A percentile compares a stretch with the other conserved stretches of the same genome.
Conservation (phyloP, 2,329 filamentous ascomycete species). For the Neopestalotiopsis rosae region DNA sequence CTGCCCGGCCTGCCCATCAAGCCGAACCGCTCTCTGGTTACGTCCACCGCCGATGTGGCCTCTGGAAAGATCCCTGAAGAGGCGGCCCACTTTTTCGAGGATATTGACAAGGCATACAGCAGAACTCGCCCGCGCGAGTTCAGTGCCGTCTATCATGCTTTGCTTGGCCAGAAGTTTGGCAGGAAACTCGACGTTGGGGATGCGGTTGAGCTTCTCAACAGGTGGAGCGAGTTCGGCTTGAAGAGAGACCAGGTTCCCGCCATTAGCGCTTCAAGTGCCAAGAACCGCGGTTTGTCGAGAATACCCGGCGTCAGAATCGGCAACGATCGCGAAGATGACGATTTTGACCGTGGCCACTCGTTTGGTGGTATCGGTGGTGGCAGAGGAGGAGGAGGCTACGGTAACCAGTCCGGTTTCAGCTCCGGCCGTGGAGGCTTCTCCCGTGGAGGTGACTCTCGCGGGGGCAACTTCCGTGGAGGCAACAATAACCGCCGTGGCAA, state of each 20-base stretch:
- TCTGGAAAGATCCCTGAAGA: constrained; percentile 44
- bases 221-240: constrained; percentile 56
- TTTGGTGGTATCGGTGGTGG: constrained; percentile 12
- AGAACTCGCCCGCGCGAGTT: constrained; percentile 47
- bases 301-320: constrained; percentile 35
- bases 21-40: constrained; percentile 55
- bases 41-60: constrained; percentile 59
- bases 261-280: constrained; percentile 32
- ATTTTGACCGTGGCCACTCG: not conserved
- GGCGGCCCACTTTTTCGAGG: constrained; percentile 43
- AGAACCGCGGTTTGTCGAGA: constrained; percentile 29
- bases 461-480: not conserved
- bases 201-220: constrained; percentile 57
- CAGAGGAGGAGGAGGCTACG: constrained; percentile 16
- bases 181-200: constrained; percentile 40
- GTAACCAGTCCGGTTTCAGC: constrained; percentile 16
- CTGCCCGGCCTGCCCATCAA: constrained; percentile 67
- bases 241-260: constrained; percentile 56
- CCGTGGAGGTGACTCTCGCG: not conserved
- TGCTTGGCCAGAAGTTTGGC: constrained; percentile 57
- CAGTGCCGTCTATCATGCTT: constrained; percentile 57
- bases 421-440: constrained; percentile 12
- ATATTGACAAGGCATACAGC: constrained; percentile 48
- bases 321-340: constrained; percentile 19
- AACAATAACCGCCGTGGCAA: not conserved